Percentiles rank a stretch among this genome's conserved stretches.
phyloP scores from a whole-genome alignment of 345 rosid genomes.

The Eucalyptus tenuipes region DNA sequence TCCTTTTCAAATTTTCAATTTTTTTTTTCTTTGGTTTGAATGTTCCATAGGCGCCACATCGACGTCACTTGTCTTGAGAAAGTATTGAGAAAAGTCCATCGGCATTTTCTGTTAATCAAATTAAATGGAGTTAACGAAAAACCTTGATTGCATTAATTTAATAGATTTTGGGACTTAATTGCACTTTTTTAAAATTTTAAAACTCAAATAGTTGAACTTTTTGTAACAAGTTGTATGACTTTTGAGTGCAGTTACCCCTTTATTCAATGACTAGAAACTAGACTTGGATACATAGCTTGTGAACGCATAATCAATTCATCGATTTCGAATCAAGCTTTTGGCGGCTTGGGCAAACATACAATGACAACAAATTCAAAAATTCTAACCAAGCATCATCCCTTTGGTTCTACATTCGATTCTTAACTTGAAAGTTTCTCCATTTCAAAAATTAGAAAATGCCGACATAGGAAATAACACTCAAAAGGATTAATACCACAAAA shows the following conservation, averaged over 20 bases:
- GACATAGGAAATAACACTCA: fast-evolving
- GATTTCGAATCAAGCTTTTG: background rate
- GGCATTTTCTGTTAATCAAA: too few relatives aligned
- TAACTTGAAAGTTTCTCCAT: background rate
- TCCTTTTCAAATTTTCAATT: background rate
- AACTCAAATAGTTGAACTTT: too few relatives aligned
- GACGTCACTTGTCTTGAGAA: background rate
- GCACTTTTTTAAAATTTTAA: too few relatives aligned
- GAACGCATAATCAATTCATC: background rate
- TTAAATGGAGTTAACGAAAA: fast-evolving
- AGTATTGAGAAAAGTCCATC: background rate
- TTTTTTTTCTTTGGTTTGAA: fast-evolving
- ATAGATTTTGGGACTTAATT: fast-evolving
- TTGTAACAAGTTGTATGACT: background rate
- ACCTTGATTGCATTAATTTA: too few relatives aligned
- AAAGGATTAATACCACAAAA: background rate
- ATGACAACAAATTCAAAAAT: fast-evolving
- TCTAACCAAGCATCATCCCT: background rate
- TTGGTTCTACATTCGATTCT: background rate
- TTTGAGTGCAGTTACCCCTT: fast-evolving
- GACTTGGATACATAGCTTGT: background rate
- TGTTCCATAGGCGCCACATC: background rate
- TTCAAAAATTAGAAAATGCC: background rate
- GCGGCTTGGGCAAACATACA: background rate
- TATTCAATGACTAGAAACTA: too few relatives aligned